Evolutionary conservation across 1,284 basidiomycete species (phyloP).

Genomic region (Tetrapyrgos nigripes): DNA sequence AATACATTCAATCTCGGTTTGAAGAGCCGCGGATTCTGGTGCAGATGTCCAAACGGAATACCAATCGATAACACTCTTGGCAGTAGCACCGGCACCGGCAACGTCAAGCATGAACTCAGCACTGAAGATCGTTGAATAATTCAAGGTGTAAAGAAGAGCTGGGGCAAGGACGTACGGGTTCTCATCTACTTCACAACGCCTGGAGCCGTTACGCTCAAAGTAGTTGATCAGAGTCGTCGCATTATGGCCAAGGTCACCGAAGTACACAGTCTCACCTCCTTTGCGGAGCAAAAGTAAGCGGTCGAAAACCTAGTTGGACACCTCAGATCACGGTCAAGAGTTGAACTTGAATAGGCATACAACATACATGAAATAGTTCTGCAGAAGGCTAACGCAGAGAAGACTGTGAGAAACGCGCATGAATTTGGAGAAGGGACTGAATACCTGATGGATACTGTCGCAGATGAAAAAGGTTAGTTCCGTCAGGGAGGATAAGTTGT

Average conservation of each 20-base stretch:
- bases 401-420: neutral
- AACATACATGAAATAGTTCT: slow-evolving; percentile 65
- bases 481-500: neutral
- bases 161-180: slow-evolving; percentile 49
- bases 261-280: slow-evolving; percentile 82
- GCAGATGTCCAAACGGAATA: slow-evolving; percentile 50
- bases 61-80: slow-evolving; percentile 53
- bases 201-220: slow-evolving; percentile 69
- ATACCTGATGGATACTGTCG: slow-evolving; percentile 47
- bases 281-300: slow-evolving; percentile 61
- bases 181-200: slow-evolving; percentile 48
- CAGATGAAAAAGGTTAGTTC: no score
- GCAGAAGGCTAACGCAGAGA: slow-evolving; percentile 62
- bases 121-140: slow-evolving; percentile 35
- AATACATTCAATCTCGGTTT: slow-evolving; percentile 46
- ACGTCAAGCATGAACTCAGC: slow-evolving; percentile 76
- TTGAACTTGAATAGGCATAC: neutral
- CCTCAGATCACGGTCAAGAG: neutral
- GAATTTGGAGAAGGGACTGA: neutral
- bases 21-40: slow-evolving; percentile 37
- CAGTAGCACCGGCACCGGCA: slow-evolving; percentile 70
- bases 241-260: slow-evolving; percentile 74
- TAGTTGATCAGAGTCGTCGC: slow-evolving; percentile 66
- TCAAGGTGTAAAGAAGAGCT: neutral
- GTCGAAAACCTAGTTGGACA: slow-evolving; percentile 57